phyloP scores from a whole-genome alignment of 2,329 filamentous ascomycete species.

The Fusarium paranaense region DNA sequence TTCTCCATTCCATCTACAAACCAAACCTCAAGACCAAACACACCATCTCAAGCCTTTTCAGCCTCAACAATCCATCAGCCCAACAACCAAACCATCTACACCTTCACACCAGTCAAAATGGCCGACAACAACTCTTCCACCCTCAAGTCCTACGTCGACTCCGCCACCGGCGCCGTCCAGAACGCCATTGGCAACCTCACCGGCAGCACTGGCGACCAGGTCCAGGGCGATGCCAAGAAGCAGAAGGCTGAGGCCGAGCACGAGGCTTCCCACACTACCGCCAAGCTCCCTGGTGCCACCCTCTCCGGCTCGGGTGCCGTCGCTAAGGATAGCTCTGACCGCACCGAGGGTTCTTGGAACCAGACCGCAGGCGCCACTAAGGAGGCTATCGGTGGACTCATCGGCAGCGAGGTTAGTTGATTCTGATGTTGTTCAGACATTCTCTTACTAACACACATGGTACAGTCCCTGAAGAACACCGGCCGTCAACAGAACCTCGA shows the following conservation, averaged over 20 bases:
- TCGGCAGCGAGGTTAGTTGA: constrained; percentile 75
- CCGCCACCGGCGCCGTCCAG: constrained; percentile 78
- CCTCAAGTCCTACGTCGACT: constrained; percentile 81
- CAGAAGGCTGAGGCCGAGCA: constrained; percentile 74
- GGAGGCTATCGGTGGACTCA: constrained; percentile 79
- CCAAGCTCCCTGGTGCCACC: constrained; percentile 78
- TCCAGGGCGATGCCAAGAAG: constrained; percentile 73
- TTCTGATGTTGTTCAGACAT: not conserved
- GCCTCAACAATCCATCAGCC: constrained; percentile 3
- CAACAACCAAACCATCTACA: constrained; percentile 2
- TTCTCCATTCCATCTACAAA: constrained; percentile 18
- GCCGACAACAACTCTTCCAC: constrained; percentile 70
- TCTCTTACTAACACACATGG: constrained; percentile 7
- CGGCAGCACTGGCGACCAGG: constrained; percentile 76
- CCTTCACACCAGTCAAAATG: constrained; percentile 32
- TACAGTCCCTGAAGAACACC: constrained; percentile 73
- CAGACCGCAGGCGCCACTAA: constrained; percentile 91
- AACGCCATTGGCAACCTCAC: constrained; percentile 78
- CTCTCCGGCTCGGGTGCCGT: constrained; percentile 77
- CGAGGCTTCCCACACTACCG: constrained; percentile 79
- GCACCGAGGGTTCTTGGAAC: constrained; percentile 81
- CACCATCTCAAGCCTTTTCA: constrained; percentile 10
- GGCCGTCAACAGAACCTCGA: constrained; percentile 83
- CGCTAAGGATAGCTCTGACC: constrained; percentile 78
- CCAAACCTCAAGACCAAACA: constrained; percentile 8